A percentile compares a stretch with the other conserved stretches of the same genome.
Conservation (phyloP, 1,284 basidiomycete species). For the Tremellales sp. region DNA sequence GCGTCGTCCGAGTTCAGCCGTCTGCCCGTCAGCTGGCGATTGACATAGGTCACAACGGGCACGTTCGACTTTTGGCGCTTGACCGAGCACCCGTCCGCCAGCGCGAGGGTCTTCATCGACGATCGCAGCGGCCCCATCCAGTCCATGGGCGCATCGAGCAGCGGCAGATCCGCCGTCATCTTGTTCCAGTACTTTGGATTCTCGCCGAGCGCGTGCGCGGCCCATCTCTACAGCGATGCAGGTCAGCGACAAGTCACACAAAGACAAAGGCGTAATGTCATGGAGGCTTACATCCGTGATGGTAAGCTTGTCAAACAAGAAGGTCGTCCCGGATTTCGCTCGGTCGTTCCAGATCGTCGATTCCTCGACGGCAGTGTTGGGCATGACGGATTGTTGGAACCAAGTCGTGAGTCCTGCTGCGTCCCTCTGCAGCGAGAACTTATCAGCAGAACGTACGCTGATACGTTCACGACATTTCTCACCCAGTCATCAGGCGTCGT, state of each 20-base stretch:
- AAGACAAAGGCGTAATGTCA: background rate
- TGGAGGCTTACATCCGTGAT: slow-evolving; percentile 25
- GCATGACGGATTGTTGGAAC: slow-evolving; percentile 31
- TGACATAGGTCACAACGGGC: slow-evolving; percentile 32
- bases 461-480: slow-evolving; percentile 4
- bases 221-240: slow-evolving; percentile 20
- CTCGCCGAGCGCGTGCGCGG: slow-evolving; percentile 16
- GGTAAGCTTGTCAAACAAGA: slow-evolving; percentile 28
- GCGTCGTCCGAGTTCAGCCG: slow-evolving; percentile 18
- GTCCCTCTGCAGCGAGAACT: slow-evolving; percentile 1
- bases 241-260: slow-evolving; percentile 4
- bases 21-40: slow-evolving; percentile 22
- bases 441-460: slow-evolving; percentile 11
- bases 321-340: slow-evolving; percentile 16
- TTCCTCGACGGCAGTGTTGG: slow-evolving; percentile 27
- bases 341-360: slow-evolving; percentile 21
- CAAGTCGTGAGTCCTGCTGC: slow-evolving; percentile 25
- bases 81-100: slow-evolving; percentile 14
- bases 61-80: slow-evolving; percentile 13
- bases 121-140: slow-evolving; percentile 30
- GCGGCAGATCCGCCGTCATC: slow-evolving; percentile 23
- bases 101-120: slow-evolving; percentile 15
- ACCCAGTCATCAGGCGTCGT: slow-evolving; percentile 28
- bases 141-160: slow-evolving; percentile 14
- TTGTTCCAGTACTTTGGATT: slow-evolving; percentile 26